Conservation (phyloP, 345 rosid genomes). For the Mercurialis annua region DNA sequence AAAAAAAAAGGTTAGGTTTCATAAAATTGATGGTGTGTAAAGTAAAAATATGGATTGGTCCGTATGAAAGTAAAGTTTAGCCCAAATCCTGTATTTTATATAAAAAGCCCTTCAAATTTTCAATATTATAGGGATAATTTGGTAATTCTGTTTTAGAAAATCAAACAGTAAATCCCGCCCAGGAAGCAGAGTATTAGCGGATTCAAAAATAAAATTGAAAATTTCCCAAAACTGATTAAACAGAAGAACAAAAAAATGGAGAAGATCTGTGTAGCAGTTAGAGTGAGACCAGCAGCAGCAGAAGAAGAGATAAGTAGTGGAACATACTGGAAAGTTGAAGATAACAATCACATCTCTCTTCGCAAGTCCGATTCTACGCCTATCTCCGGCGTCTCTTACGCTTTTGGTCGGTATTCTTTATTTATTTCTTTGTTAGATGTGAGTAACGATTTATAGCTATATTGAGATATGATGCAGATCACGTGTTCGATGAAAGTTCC, state of each 20-base stretch:
- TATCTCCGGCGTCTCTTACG: constrained; percentile 54
- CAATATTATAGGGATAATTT: constrained; percentile 15
- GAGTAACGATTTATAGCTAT: background rate
- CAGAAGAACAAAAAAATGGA: constrained; percentile 41
- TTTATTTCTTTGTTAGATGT: background rate
- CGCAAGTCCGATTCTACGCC: constrained; percentile 65
- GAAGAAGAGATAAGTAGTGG: constrained; percentile 37
- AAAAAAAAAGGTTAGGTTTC: no score
- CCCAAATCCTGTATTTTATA: no score
- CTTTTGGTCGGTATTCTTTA: constrained; percentile 50
- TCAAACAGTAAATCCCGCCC: constrained; percentile 26
- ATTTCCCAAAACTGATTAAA: background rate
- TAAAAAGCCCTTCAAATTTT: no score
- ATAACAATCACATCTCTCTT: constrained; percentile 79
- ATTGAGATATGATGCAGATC: constrained; percentile 65
- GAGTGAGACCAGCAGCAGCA: constrained; percentile 53
- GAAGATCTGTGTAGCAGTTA: constrained; percentile 91
- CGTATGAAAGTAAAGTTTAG: no score
- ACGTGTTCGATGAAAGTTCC: constrained; percentile 69
- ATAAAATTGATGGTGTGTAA: no score
- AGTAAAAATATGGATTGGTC: no score
- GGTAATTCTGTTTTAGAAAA: constrained; percentile 16
- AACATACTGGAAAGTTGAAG: constrained; percentile 55
- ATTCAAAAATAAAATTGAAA: constrained; percentile 11
- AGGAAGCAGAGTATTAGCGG: background rate